phyloP scores from a whole-genome alignment of 345 rosid genomes.

The Eucalyptus marginata region DNA sequence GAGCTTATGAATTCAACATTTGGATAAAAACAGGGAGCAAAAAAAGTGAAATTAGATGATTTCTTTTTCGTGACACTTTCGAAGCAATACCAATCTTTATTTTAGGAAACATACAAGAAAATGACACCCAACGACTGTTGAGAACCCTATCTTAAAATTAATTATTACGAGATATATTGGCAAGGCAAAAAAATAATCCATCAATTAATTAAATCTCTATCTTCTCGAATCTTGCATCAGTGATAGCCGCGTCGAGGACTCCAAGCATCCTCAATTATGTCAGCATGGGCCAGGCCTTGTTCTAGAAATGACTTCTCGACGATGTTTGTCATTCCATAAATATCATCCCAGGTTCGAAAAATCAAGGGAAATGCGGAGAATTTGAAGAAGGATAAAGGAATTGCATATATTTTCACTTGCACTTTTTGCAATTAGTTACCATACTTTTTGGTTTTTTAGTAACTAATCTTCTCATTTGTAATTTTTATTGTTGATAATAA shows the following conservation, averaged over 20 bases:
- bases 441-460: neutral
- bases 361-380: fast-evolving
- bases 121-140: neutral
- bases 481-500: neutral
- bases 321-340: neutral
- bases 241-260: neutral
- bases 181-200: neutral
- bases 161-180: neutral
- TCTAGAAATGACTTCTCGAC: neutral
- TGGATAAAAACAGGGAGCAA: neutral
- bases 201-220: neutral
- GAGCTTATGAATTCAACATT: neutral
- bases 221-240: neutral
- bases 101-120: neutral
- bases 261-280: neutral
- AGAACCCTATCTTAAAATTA: neutral
- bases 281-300: neutral
- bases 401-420: neutral
- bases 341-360: neutral
- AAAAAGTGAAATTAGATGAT: neutral
- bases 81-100: neutral
- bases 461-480: neutral
- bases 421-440: neutral
- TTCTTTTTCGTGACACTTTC: neutral
- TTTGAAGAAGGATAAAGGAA: neutral